Evolutionary conservation across 2,329 filamentous ascomycete genomes (phyloP), one percentile per base, ranked within the genome.

Genomic region (Periconia sp.): DNA sequence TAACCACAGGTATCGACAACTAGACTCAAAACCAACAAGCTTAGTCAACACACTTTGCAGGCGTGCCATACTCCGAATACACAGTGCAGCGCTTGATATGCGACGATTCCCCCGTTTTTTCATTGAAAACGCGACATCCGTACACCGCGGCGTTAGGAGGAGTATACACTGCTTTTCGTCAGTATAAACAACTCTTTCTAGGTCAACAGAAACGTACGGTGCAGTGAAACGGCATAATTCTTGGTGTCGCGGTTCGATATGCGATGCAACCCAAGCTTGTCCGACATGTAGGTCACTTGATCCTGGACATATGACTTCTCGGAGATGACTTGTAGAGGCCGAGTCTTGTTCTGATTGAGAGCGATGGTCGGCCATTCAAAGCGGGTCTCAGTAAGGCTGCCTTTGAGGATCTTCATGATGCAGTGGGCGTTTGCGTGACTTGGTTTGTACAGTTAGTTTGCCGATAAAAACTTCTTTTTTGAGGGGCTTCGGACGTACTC

Each of bases 231-330:
- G 60, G 92, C 92, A 68, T 88, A 86, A 70, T 91, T 84, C 64
- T 83, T 81, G 45, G 79, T 75, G 62, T 89, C 85, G 23, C 84
- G 83, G 73, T 96, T 96, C 60, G 83, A 85, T 55, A 96, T 88
- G 50, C 87, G 85, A 76, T 97, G 92, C 41, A 97, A 80, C 18
- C 92, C 92, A 27, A 96, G 85, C 76, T 91, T 71, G 71, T 96
- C 92, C 40, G 90, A 89, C 87, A 97, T 96, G 74, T 96, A 96
- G 9, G 91, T 88, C 40, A 96, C 91, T 57, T 88, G 79, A 60
- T 93, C 88, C 68, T 87, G 80, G 47, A 79, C 76, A 66, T 91
- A 89, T 41, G 80, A 82, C 40, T 83, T 89, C 66, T 90, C 83
- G 43, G 84, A 86, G 59, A 86, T 87, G 53, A 89, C 74, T 55